Evolutionary conservation across 2,329 filamentous ascomycete genomes (phyloP), one percentile per base, ranked within the genome.

Genomic region (Arthroderma sp.): DNA sequence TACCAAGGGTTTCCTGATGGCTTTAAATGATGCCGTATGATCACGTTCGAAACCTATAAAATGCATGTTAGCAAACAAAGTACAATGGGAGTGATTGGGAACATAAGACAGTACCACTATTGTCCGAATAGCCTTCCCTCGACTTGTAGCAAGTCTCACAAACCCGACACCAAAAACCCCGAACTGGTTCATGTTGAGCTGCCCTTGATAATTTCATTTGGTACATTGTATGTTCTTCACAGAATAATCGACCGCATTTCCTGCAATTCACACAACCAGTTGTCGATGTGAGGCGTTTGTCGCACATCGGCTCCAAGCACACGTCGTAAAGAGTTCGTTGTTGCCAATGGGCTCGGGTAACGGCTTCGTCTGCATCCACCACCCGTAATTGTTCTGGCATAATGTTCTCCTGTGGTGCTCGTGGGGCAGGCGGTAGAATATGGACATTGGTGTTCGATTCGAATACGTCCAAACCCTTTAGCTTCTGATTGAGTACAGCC

Each of bases 61-160:
- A 50, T 22, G 15, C 15, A 41, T 56, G 54, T 45, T 46, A 47
- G 46, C 33, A 30, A 28, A 29, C 29, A 28, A 29, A 32, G 6
- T 28, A 33, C 32, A 34, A 30, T 28, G 38, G 8, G 8, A 9
- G 28, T 7, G 22, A 29, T 27, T 7, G 29, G 31, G 27, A 34
- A 4, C 5, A 9, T 5, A 9, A 3, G 30, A 6, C 27, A 46
- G 45, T 55, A 69, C 69, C 85, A 45, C 75, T 76, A 54, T 89
- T 83, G 57, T 98, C 88, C 59, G 93, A 94, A 65, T 98, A 98
- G 3, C 91, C 91, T 28, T 88, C 86, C 56, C 91, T 77, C 42
- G 87, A 94, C 68, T 95, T 96, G 68, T 91, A 98, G 66, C 91
- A 98, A n/a, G 91, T 96, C 68, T 98, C 91, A 60, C 91, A 98